Evolutionary conservation across 164 flowering plant genomes (phyloP), one percentile per base, ranked within the genome.

Genomic region (Magnolia officinalis): DNA sequence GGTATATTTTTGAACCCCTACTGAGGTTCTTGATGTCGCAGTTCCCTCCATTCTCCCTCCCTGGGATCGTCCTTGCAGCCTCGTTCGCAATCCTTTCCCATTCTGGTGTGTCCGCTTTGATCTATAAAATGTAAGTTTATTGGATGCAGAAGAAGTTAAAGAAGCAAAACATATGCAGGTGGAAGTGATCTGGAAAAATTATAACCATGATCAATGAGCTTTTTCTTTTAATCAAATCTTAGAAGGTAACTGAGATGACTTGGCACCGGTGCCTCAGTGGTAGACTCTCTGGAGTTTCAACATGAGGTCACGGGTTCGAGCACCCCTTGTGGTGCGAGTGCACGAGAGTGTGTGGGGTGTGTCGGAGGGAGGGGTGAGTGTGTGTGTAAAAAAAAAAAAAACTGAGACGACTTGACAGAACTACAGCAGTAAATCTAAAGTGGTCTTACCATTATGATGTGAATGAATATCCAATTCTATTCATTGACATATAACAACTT

Each of bases 21-120:
- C 99, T 90, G 11, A 96, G 94, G 81, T 93, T 96, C 82, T 94
- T 96, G 67, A 96, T 96, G 84, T 92, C 98, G 75, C 97, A 94
- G 74, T 96, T 96, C 75, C 99, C 98, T 74, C 98, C 99, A 86
- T 94, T 96, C 82, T 94, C 98, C 81, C 97, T 87, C 80, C 97
- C 98, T 68, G 97, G 98, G 37, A 94, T 90, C 69, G 99, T 94
- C 78, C 99, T 86, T 79, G 99, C 97, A 74, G 97, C 97, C 80
- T 94, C 98, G 7, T 3, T 77, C n/a, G 95, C 93, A 73, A 94
- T 89, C 76, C 72, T 91, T 76, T 91, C 92, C 98, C 98, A 95
- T 76, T 91, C 98, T 1, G 88, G 80, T 66, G 88, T 88, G 6
- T 87, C 90, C 70, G 81, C 81, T 82, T 85, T 72, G 63, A 95